Evolutionary conservation across 2,329 filamentous ascomycete genomes (phyloP), one percentile per base, ranked within the genome.

Genomic region (Pseudogymnoascus sp.): DNA sequence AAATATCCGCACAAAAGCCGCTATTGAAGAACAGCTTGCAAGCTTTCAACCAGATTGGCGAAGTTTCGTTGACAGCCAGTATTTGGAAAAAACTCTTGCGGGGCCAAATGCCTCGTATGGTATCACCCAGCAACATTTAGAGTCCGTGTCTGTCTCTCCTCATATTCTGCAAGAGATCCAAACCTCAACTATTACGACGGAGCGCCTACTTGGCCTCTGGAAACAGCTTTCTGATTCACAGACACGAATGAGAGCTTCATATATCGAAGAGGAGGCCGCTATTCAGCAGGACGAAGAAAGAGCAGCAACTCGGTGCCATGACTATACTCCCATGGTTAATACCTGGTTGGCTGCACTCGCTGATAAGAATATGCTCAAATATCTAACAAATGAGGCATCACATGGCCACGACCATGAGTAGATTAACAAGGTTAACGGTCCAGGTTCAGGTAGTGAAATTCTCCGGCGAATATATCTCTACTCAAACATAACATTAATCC

Each of bases 241-340:
- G 60, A 72, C 72, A 20, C 69, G 69, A 1, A 69, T 82, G 16
- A 74, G 77, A 62, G 70, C 69, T 50, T 72, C 76, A 61, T 82
- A 83, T 61, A 71, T 76, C 14, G 74, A 75, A n/a, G 83, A 86
- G 67, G 66, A 77, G 34, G 70, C 72, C 5, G 66, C 67, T 12
- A 73, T 79, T 38, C 74, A 74, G 1, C 77, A 78, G 11, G 81
- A 84, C 62, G 76, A 81, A 20, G 73, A 77, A 50, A 78, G 80
- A 54, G 81, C 84, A 3, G 74, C 75, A 20, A 79, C 79, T 28
- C 76, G 85, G 2, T 80, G 81, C 67, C 80, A 84, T 68, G 89
- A 95, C 68, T 89, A 89, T 68, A 85, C 83, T 0, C 83, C 84
- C 0, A 82, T 85, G 0, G 78, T 93, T 20, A 84, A 89, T 66